A percentile compares a stretch with the other conserved stretches of the same genome.
Evolutionary conservation across 805 yeast species (phyloP).

Genomic region (Lachancea sp.): DNA sequence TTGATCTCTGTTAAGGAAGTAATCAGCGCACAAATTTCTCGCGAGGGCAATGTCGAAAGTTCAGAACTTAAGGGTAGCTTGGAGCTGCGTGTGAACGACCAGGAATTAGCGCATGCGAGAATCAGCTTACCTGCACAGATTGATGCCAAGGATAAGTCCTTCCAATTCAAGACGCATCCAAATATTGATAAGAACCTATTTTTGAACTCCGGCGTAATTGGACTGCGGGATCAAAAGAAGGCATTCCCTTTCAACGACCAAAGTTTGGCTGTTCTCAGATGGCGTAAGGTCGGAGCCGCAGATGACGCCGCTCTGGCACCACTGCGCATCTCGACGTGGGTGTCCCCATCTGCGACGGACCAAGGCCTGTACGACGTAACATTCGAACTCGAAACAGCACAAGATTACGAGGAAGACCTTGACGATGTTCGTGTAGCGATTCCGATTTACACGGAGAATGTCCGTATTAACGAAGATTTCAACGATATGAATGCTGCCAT

Average conservation of each 20-base stretch:
- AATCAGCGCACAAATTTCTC: slow-evolving; percentile 65
- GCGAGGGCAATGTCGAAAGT: slow-evolving; percentile 70
- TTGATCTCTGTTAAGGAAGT: slow-evolving; percentile 72
- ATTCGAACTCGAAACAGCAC: slow-evolving; percentile 75
- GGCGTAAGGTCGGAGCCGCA: slow-evolving; percentile 68
- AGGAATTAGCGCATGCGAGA: slow-evolving; percentile 60
- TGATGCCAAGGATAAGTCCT: slow-evolving; percentile 37
- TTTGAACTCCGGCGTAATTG: slow-evolving; percentile 49
- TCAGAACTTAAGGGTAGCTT: slow-evolving; percentile 87
- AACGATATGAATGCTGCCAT: slow-evolving; percentile 49
- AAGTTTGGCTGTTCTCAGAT: slow-evolving; percentile 83
- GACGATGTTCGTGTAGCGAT: slow-evolving; percentile 48
- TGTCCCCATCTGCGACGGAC: slow-evolving; percentile 48
- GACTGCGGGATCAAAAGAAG: slow-evolving; percentile 68
- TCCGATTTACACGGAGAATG: slow-evolving; percentile 59
- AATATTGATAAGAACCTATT: slow-evolving; percentile 81
- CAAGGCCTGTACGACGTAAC: slow-evolving; percentile 66
- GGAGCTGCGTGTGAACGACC: slow-evolving; percentile 77
- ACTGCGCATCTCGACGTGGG: slow-evolving; percentile 78
- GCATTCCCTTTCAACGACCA: slow-evolving; percentile 91
- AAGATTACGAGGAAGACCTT: slow-evolving; percentile 40
- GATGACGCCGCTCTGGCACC: slow-evolving; percentile 57
- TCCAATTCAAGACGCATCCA: slow-evolving; percentile 91
- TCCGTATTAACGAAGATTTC: slow-evolving; percentile 42
- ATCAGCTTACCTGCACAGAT: slow-evolving; percentile 50